Conservation (phyloP, 2,329 filamentous ascomycete species). For the Achaetomium macrosporum region DNA sequence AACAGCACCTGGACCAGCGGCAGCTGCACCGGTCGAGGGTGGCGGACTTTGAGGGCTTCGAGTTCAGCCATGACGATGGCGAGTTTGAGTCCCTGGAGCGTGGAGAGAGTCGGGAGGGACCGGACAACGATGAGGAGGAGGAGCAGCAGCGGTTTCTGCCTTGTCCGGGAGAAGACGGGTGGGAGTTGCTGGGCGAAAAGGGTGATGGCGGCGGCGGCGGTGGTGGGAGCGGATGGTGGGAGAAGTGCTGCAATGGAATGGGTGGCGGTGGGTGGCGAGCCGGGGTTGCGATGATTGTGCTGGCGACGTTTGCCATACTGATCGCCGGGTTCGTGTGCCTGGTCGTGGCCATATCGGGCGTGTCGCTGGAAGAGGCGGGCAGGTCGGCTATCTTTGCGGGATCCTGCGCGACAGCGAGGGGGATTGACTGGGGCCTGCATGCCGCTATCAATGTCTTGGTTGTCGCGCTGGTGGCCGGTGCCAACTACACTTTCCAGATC, state of each 20-base stretch:
- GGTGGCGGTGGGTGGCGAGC: slow-evolving; percentile 42
- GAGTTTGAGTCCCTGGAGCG: not conserved
- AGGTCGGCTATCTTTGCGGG: slow-evolving; percentile 36
- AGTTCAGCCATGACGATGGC: slow-evolving; percentile 11
- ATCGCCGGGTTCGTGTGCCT: slow-evolving; percentile 35
- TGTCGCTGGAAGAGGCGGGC: slow-evolving; percentile 30
- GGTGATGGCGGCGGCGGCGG: slow-evolving; percentile 35
- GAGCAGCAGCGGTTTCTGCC: slow-evolving; percentile 18
- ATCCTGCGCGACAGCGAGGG: slow-evolving; percentile 32
- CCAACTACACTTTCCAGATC: slow-evolving; percentile 50
- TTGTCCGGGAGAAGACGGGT: slow-evolving; percentile 2
- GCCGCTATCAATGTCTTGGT: slow-evolving; percentile 40
- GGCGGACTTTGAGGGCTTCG: slow-evolving; percentile 30
- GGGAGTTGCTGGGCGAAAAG: slow-evolving; percentile 33
- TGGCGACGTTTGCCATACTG: slow-evolving; percentile 36
- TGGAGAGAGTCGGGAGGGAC: slow-evolving; percentile 3
- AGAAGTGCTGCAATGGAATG: slow-evolving; percentile 26
- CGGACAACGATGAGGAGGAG: not conserved
- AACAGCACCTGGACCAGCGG: slow-evolving; percentile 25
- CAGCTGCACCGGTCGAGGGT: slow-evolving; percentile 30
- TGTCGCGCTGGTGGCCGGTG: slow-evolving; percentile 41
- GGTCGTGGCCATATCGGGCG: slow-evolving; percentile 30
- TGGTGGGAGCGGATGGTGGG: slow-evolving; percentile 29
- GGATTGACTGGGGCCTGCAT: slow-evolving; percentile 38
- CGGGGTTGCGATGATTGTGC: slow-evolving; percentile 40